A percentile compares a stretch with the other conserved stretches of the same genome.
Conservation (phyloP, 768 basidiomycete species). For the Collybia sordida region DNA sequence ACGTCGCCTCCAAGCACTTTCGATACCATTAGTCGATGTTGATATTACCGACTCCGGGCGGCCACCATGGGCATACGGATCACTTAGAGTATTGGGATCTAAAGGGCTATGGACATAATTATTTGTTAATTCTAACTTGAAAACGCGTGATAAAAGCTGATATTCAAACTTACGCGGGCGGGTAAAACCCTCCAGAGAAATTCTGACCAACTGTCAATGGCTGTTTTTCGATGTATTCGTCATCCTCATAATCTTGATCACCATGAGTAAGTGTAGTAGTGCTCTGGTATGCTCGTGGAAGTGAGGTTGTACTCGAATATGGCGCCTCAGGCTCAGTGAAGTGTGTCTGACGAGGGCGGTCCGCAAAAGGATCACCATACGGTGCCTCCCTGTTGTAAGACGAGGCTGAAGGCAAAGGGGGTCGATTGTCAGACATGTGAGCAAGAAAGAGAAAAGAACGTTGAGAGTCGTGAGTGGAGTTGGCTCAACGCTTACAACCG, state of each 20-base stretch:
- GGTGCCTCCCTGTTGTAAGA: conserved; percentile 29
- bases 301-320: conserved; percentile 34
- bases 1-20: conserved; percentile 68
- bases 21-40: conserved; percentile 53
- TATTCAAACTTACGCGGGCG: conserved; percentile 57
- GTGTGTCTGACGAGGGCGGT: conserved; percentile 60
- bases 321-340: conserved; percentile 57
- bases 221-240: conserved; percentile 75
- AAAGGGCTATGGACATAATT: conserved; percentile 30
- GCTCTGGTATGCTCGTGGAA: conserved; percentile 56
- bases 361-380: conserved; percentile 71
- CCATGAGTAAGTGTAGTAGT: conserved; percentile 54
- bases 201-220: conserved; percentile 63
- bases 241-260: conserved; percentile 50
- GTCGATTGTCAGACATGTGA: conserved; percentile 38
- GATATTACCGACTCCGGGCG: conserved; percentile 55
- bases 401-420: conserved; percentile 33
- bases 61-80: conserved; percentile 49
- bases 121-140: conserved; percentile 2
- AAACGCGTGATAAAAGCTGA: conserved; percentile 1
- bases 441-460: conserved; percentile 12
- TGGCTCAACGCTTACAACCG: conserved; percentile 21
- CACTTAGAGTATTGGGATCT: conserved; percentile 64
- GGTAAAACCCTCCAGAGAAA: conserved; percentile 68
- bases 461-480: conserved; percentile 7